phyloP scores from a whole-genome alignment of 169 alveolate genomes.

The Plasmodium gonderi region DNA sequence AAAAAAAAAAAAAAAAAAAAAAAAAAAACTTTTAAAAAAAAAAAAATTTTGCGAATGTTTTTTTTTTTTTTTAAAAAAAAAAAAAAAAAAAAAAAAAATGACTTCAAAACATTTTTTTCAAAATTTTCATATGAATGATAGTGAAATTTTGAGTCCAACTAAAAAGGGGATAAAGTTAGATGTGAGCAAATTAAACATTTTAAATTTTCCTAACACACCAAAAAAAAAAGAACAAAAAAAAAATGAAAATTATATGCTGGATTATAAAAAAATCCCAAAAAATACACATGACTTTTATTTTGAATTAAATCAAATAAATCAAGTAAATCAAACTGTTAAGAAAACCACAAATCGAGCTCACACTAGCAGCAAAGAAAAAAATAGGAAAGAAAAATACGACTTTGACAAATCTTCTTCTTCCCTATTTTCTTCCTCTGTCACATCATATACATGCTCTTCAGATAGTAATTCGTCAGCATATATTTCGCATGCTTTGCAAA shows the following conservation, averaged over 20 bases:
- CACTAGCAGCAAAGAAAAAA: not conserved
- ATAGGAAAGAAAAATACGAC: slow-evolving; percentile 11
- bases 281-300: slow-evolving; percentile 15
- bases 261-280: slow-evolving; percentile 11
- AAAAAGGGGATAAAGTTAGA: slow-evolving; percentile 61
- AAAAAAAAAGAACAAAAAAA: slow-evolving; percentile 14
- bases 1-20: not conserved
- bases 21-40: not conserved
- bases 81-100: not conserved
- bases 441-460: not conserved
- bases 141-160: slow-evolving; percentile 64
- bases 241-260: not conserved
- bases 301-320: slow-evolving; percentile 5
- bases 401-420: slow-evolving; percentile 40
- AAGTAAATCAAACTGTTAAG: not conserved
- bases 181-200: slow-evolving; percentile 48
- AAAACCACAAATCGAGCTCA: not conserved
- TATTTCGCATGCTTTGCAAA: not conserved
- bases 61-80: too few relatives aligned
- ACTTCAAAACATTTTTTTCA: slow-evolving; percentile 3
- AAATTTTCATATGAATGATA: slow-evolving; percentile 30
- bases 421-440: not conserved
- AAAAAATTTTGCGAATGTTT: not conserved
- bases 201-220: slow-evolving; percentile 4
- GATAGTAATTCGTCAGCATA: not conserved